phyloP scores from a whole-genome alignment of 1,139 yeast species.

The Pichia sp. region DNA sequence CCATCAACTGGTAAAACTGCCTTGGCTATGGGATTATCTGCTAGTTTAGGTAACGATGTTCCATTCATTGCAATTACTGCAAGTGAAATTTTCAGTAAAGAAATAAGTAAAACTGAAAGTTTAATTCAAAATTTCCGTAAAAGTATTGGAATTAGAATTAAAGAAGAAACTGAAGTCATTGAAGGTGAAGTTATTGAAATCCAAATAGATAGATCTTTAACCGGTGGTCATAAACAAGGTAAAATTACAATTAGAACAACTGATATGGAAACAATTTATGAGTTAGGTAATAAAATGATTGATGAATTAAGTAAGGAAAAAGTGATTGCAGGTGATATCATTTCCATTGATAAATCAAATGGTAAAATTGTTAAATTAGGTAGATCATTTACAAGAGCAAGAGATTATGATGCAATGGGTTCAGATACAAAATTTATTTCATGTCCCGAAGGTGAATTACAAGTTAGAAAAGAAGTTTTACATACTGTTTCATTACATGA shows the following conservation, averaged over 20 bases:
- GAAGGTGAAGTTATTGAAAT: conserved; percentile 99
- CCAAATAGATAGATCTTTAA: conserved; percentile 90
- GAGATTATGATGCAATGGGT: conserved; percentile 99
- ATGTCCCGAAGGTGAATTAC: conserved; percentile 98
- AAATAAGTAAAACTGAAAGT: conserved; percentile 90
- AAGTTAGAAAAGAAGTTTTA: conserved; percentile 88
- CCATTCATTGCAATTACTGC: conserved; percentile 96
- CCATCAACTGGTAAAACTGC: conserved; percentile 99
- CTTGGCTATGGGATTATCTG: conserved; percentile 94
- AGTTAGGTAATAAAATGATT: conserved; percentile 94
- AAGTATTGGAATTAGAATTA: conserved; percentile 89
- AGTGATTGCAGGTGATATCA: conserved; percentile 95
- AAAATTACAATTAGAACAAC: conserved; percentile 95
- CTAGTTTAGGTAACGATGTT: conserved; percentile 80
- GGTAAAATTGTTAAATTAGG: conserved; percentile 94
- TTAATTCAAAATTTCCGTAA: conserved; percentile 93
- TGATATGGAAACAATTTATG: conserved; percentile 98
- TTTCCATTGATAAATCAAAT: conserved; percentile 90
- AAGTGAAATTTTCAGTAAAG: conserved; percentile 86
- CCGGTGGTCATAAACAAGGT: conserved; percentile 98
- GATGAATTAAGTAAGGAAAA: conserved; percentile 93
- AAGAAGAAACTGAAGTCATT: conserved; percentile 93
- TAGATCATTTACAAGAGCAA: conserved; percentile 88
- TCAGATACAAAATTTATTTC: conserved; percentile 96
- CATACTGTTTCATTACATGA: conserved; percentile 97